Conservation (phyloP, 805 yeast species). For the Candida suzukii region DNA sequence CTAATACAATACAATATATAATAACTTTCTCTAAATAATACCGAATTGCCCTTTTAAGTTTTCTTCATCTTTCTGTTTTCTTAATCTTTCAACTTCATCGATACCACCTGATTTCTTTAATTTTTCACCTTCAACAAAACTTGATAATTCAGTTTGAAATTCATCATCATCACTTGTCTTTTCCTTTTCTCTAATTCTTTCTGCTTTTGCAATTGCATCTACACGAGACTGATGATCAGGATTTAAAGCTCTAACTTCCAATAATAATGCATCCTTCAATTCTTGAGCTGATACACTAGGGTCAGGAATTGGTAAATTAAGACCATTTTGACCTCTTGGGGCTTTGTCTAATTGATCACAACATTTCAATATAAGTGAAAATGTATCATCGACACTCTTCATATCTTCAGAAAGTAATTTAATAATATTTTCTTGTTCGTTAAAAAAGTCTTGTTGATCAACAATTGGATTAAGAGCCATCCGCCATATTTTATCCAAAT, state of each 20-base stretch:
- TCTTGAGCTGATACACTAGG: constrained; percentile 58
- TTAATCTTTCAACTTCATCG: constrained; percentile 70
- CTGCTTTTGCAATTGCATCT: constrained; percentile 87
- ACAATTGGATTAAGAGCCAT: constrained; percentile 81
- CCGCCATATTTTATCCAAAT: constrained; percentile 92
- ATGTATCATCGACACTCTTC: constrained; percentile 73
- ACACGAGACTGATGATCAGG: constrained; percentile 83
- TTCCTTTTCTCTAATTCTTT: constrained; percentile 68
- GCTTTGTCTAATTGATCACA: constrained; percentile 69
- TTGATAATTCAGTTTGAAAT: constrained; percentile 80
- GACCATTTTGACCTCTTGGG: constrained; percentile 29
- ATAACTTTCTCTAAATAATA: constrained; percentile 3
- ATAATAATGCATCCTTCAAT: constrained; percentile 69
- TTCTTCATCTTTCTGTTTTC: constrained; percentile 63
- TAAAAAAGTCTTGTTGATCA: constrained; percentile 90
- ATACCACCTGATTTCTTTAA: constrained; percentile 84
- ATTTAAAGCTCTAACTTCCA: constrained; percentile 68
- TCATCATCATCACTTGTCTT: constrained; percentile 49
- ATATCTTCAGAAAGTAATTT: constrained; percentile 77
- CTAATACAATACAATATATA: too few species aligned
- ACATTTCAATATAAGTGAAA: constrained; percentile 72
- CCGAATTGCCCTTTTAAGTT: constrained; percentile 50
- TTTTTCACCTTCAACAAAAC: constrained; percentile 71
- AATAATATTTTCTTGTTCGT: constrained; percentile 81
- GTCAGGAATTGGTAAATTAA: constrained; percentile 31